phyloP scores from a whole-genome alignment of 2,329 filamentous ascomycete species.

The Bipolaris sorokiniana region DNA sequence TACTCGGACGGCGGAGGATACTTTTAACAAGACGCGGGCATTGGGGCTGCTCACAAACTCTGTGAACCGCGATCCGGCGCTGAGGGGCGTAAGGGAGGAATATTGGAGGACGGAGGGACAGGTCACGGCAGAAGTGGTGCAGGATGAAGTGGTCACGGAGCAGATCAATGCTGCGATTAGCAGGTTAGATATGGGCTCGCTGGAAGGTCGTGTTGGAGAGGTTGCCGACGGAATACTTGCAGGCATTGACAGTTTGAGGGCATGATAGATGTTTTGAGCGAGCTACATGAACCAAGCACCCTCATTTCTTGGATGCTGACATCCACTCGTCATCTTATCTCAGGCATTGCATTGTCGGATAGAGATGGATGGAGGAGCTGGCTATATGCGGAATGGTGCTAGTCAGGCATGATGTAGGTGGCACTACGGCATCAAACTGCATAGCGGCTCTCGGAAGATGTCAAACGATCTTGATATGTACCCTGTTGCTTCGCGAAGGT shows the following conservation, averaged over 20 bases:
- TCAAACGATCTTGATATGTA: slow-evolving; percentile 14
- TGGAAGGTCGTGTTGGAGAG: slow-evolving; percentile 68
- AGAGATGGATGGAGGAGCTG: slow-evolving; percentile 27
- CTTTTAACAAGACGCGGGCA: slow-evolving; percentile 72
- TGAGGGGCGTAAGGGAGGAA: slow-evolving; percentile 68
- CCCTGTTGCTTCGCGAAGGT: slow-evolving; percentile 23
- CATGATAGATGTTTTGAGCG: slow-evolving; percentile 11
- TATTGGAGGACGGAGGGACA: slow-evolving; percentile 84
- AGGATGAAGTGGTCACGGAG: slow-evolving; percentile 76
- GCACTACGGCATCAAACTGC: slow-evolving; percentile 12
- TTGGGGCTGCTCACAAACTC: slow-evolving; percentile 81
- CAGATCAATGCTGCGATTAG: slow-evolving; percentile 71
- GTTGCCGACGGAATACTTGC: slow-evolving; percentile 46
- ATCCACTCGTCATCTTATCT: slow-evolving; percentile 9
- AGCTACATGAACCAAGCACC: slow-evolving; percentile 1
- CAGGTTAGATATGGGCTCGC: slow-evolving; percentile 66
- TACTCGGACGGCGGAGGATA: slow-evolving; percentile 62
- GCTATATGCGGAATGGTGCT: slow-evolving; percentile 28
- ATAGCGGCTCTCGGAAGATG: slow-evolving; percentile 8
- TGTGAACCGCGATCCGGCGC: slow-evolving; percentile 71
- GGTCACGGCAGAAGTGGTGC: slow-evolving; percentile 75
- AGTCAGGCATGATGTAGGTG: slow-evolving; percentile 18
- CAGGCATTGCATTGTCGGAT: slow-evolving; percentile 24
- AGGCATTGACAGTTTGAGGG: slow-evolving; percentile 38
- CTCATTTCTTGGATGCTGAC: slow-evolving; percentile 10